Evolutionary conservation across 73 alveolate genomes (phyloP), one percentile per base, ranked within the genome.

Genomic region (Durusdinium trenchii): DNA sequence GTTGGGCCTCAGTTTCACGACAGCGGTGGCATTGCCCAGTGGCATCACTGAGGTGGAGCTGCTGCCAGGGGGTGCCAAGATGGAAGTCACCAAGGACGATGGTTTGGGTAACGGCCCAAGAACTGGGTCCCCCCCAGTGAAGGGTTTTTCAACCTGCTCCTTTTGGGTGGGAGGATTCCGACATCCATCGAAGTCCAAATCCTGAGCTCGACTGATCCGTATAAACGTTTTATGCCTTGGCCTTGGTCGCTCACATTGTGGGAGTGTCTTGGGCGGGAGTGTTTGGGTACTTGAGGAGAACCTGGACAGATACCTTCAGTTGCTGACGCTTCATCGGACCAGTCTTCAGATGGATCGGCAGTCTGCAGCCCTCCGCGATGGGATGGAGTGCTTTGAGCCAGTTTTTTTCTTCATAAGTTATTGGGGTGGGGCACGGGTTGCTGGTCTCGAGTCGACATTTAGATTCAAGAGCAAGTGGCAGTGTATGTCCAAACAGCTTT

Each of bases 1-100:
- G 90, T 48, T 91, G 78, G 98, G 98, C 89, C 98, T 91, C 42
- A 91, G 87, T 45, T 91, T 91, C 78, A 91, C 87, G 36, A 91
- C 98, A 16, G 90, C 98, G 1, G 89, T 91, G 75, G 79, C 82
- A 30, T 61, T 91, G 76, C 98, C 98, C 6, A 78, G 75, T 26
- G 46, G 87, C 35, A 42, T 54, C 50, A 76, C 69, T 40, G 98
- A 91, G 98, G 98, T 46, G 64, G 87, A 84, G 52, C 94, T 84
- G 76, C 32, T 84, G 71, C 94, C 94, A 3, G 75, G 75, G 23
- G 94, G 94, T 84, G 94, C 94, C 51, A 73, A 84, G 76, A 40
- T 84, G 76, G 94, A 84, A 10, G 94, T 84, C 76, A 84, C 94
- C 94, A 50, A 84, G 94, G 94, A 50, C 71, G 10, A 36, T 73